Conservation (phyloP, 2,329 filamentous ascomycete genomes). For the Diaporthe citriasiana region DNA sequence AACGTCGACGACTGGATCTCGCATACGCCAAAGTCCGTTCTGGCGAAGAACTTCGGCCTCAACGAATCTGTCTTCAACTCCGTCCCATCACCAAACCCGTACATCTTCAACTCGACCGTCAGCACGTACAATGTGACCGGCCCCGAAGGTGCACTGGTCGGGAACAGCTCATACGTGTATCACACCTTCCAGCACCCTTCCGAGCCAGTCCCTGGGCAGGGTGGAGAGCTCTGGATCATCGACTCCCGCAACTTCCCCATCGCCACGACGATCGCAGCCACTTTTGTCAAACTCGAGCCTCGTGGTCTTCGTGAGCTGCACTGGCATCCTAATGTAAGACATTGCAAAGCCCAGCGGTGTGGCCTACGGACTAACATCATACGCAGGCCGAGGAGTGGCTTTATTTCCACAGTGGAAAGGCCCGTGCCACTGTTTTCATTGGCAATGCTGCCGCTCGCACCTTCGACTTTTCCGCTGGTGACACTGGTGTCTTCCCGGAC, state of each 20-base stretch:
- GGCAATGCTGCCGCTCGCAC: conserved; percentile 73
- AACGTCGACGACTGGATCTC: conserved; percentile 79
- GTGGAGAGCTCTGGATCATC: conserved; percentile 74
- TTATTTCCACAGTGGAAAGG: conserved; percentile 76
- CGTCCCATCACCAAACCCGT: conserved; percentile 70
- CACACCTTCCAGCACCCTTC: conserved; percentile 68
- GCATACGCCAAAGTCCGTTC: conserved; percentile 72
- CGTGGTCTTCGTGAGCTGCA: conserved; percentile 75
- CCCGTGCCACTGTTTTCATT: conserved; percentile 75
- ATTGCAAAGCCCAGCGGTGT: not conserved
- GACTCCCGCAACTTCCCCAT: conserved; percentile 78
- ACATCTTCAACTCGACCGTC: conserved; percentile 72
- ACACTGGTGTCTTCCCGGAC: conserved; percentile 77
- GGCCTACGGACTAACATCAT: not conserved
- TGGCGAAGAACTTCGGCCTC: conserved; percentile 79
- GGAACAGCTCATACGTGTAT: conserved; percentile 74
- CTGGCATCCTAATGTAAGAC: conserved; percentile 76
- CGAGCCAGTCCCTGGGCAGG: conserved; percentile 71
- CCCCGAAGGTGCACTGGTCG: conserved; percentile 62
- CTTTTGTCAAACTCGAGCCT: conserved; percentile 74
- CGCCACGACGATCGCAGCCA: conserved; percentile 75
- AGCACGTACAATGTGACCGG: conserved; percentile 61
- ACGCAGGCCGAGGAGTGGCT: conserved; percentile 76
- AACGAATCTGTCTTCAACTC: conserved; percentile 70
- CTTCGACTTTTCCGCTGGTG: conserved; percentile 76